Evolutionary conservation across 768 basidiomycete species (phyloP), one percentile per base, ranked within the genome.

Genomic region (Panaeolus cyanescens): DNA sequence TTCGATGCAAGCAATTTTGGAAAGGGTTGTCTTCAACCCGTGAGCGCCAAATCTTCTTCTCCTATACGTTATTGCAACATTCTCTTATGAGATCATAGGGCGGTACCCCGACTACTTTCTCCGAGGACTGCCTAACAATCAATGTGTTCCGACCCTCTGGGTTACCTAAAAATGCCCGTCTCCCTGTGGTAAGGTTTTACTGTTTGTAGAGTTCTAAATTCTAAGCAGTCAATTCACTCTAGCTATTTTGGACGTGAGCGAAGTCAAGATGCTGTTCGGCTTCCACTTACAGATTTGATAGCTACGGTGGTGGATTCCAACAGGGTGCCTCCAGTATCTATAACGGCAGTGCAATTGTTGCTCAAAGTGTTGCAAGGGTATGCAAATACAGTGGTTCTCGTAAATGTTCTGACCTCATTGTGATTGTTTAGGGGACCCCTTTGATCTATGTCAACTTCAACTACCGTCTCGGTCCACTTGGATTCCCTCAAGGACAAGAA

Each of bases 121-220:
- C 84, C 20, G 86, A 88, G 67, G 85, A 88, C 62, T 88, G 85
- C 67, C 71, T 88, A 54, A 85, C 83, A 20, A 73, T 87, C 56
- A 87, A 87, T 64, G 72, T 89, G 5, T 84, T 82, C 59, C 74
- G 84, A 19, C 86, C 87, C 0, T 73, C 79, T 0, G 77, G 77
- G 9, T 56, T 72, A 9, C 40, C 40, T 4, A 4, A 65, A 1
- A 65, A 67, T 55, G 71, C 73, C 2, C 70, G 69, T 36, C 67
- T 82, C 5, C 80, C 81, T 15, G 74, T 82, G 45, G 79, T 80
- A 60, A 64, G 75, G 66, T 30, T 30, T 17, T 42, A 15, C 34
- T 45, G 13, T 50, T 36, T n/a, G n/a, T n/a, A n/a, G n/a, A n/a
- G 30, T 15, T 42, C 53, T 10, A 10, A n/a, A n/a, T 39, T 17